These are phyloP conservation scores for Paraphaeosphaeria minitans DNA, from an alignment of 2,329 filamentous ascomycete species.

Conservation along the genomic window DNA sequence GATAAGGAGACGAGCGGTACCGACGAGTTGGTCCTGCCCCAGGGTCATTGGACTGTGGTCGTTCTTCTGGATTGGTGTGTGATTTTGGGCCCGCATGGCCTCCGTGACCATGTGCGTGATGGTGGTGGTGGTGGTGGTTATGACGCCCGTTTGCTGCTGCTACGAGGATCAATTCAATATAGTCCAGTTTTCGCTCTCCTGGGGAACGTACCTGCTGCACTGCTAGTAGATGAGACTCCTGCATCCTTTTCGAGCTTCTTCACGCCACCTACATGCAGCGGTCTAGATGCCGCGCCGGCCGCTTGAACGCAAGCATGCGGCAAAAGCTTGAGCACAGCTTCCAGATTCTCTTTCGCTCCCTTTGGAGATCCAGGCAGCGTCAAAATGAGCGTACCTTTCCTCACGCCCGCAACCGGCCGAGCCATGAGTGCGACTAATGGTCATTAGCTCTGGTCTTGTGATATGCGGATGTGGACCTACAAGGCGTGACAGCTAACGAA, in stretches of 20 bases:
- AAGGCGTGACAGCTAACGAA: conserved; percentile 85
- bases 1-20: conserved; percentile 85
- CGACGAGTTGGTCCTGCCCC: conserved; percentile 67
- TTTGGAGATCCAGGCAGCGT: conserved; percentile 95
- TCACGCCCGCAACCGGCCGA: conserved; percentile 84
- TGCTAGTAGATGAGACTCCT: conserved; percentile 51
- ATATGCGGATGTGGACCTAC: conserved; percentile 60
- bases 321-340: conserved; percentile 84
- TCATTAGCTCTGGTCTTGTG: conserved; percentile 20
- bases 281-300: conserved; percentile 78
- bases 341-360: conserved; percentile 90
- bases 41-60: conserved; percentile 63
- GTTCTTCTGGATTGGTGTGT: conserved; percentile 70
- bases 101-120: conserved; percentile 65
- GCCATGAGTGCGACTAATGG: conserved; percentile 91
- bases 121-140: conserved; percentile 60
- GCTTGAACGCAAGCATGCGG: conserved; percentile 95
- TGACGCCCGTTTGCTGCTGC: conserved; percentile 40
- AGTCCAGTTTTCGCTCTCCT: not conserved
- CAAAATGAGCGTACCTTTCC: conserved; percentile 79
- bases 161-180: conserved; percentile 17
- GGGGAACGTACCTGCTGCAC: conserved; percentile 21
- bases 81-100: conserved; percentile 60
- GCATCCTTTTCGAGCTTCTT: conserved; percentile 85
- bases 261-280: conserved; percentile 78